These are phyloP conservation scores for Tulasnella sp. DNA, from an alignment of 768 basidiomycete species.

Conservation along the genomic window DNA sequence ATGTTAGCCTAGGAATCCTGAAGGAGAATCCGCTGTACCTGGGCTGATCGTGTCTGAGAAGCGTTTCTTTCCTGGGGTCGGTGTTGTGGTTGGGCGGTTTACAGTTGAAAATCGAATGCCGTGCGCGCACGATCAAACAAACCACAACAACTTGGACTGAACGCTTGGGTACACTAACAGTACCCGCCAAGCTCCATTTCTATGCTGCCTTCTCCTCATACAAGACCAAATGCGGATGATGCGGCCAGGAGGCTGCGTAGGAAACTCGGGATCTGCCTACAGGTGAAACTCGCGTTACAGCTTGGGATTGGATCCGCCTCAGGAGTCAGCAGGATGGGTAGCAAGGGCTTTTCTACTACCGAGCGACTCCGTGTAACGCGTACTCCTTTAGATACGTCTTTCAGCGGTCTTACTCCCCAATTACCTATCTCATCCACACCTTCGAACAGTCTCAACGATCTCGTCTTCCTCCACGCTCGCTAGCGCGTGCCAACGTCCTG, in stretches of 20 bases:
- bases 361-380: conserved; percentile 55
- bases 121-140: background rate
- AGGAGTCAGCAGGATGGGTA: background rate
- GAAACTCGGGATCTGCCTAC: too few relatives aligned
- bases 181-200: too few relatives aligned
- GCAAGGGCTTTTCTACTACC: conserved; percentile 28
- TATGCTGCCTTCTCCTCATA: too few relatives aligned
- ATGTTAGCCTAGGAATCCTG: background rate
- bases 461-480: background rate
- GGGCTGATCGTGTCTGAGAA: background rate
- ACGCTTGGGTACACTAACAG: background rate
- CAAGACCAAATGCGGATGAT: too few relatives aligned
- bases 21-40: background rate
- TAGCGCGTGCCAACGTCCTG: background rate
- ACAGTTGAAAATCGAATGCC: background rate
- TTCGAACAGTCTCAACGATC: background rate
- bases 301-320: conserved; percentile 41
- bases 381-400: conserved; percentile 61
- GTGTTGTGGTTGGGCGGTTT: background rate
- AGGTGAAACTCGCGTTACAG: too few relatives aligned
- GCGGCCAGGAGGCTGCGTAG: too few relatives aligned
- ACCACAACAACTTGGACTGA: too few relatives aligned
- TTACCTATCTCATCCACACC: background rate
- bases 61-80: background rate
- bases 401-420: background rate